phyloP scores from a whole-genome alignment of 768 basidiomycete genomes.

The Gelatoporia subvermispora region DNA sequence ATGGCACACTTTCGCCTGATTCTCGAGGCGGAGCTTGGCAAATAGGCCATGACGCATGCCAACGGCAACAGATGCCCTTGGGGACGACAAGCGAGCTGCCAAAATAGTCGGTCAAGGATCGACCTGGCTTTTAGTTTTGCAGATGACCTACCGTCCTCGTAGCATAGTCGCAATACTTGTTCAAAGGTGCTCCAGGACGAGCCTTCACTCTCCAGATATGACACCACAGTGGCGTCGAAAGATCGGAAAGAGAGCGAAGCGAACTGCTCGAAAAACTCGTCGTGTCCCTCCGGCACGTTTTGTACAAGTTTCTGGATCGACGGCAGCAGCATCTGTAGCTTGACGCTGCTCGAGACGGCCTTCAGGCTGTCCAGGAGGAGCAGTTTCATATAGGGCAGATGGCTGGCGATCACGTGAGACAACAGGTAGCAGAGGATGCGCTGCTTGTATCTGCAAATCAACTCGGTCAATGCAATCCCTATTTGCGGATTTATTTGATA shows the following conservation, averaged over 20 bases:
- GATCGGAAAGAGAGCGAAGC: constrained; percentile 24
- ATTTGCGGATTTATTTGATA: neutral
- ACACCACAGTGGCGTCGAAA: constrained; percentile 45
- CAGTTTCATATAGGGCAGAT: constrained; percentile 42
- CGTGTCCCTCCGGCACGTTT: neutral
- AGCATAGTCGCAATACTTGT: constrained; percentile 37
- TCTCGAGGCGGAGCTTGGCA: constrained; percentile 42
- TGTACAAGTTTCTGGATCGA: constrained; percentile 39
- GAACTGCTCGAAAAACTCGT: constrained; percentile 24
- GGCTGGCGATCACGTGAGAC: constrained; percentile 69
- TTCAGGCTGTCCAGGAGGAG: constrained; percentile 46
- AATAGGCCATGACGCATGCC: constrained; percentile 54
- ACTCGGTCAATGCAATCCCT: neutral
- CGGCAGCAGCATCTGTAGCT: constrained; percentile 54
- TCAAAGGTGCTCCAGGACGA: constrained; percentile 50
- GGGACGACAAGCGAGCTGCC: constrained; percentile 35
- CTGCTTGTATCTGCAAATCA: constrained; percentile 52
- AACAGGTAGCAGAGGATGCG: constrained; percentile 71
- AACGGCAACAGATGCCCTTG: constrained; percentile 35
- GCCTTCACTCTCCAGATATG: constrained; percentile 41
- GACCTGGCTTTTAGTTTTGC: neutral
- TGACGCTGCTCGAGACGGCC: constrained; percentile 43
- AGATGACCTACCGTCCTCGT: constrained; percentile 38
- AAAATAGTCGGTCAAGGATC: constrained; percentile 4
- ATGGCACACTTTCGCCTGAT: constrained; percentile 50